Percentiles rank a stretch among this genome's conserved stretches.
Conservation (phyloP, 768 basidiomycete species). For the Chalciporus chontae region DNA sequence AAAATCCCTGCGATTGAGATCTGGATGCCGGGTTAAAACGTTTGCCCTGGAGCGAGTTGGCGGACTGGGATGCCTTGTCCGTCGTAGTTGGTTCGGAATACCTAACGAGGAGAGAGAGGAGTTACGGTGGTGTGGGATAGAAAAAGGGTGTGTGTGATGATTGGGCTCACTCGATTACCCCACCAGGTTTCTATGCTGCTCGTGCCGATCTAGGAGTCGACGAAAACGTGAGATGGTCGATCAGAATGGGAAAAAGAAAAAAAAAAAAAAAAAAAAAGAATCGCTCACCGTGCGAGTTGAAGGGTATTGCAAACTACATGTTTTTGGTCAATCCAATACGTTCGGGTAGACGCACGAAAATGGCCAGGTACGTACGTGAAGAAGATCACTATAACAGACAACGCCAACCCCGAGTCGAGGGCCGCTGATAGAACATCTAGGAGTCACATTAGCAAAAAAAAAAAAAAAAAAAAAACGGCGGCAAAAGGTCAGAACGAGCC, state of each 20-base stretch:
- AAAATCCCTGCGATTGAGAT: no score
- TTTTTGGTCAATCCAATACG: background rate
- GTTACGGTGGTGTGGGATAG: no score
- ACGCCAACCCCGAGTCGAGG: constrained; percentile 67
- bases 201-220: constrained; percentile 22
- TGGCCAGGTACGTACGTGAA: constrained; percentile 50
- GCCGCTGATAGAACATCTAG: constrained; percentile 73
- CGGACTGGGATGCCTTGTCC: constrained; percentile 25
- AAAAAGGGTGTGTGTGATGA: no score
- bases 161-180: constrained; percentile 23
- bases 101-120: no score
- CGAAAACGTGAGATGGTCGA: background rate
- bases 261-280: no score
- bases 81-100: constrained; percentile 20
- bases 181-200: constrained; percentile 23
- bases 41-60: constrained; percentile 21
- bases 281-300: constrained; percentile 19
- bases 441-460: background rate
- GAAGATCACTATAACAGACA: constrained; percentile 64
- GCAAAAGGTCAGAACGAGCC: background rate
- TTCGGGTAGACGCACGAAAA: background rate
- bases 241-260: background rate
- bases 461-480: no score
- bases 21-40: constrained; percentile 13
- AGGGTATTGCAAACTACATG: constrained; percentile 27